A percentile compares a stretch with the other conserved stretches of the same genome.
Conservation (phyloP, 345 rosid species). For the Eucalyptus melliodora region DNA sequence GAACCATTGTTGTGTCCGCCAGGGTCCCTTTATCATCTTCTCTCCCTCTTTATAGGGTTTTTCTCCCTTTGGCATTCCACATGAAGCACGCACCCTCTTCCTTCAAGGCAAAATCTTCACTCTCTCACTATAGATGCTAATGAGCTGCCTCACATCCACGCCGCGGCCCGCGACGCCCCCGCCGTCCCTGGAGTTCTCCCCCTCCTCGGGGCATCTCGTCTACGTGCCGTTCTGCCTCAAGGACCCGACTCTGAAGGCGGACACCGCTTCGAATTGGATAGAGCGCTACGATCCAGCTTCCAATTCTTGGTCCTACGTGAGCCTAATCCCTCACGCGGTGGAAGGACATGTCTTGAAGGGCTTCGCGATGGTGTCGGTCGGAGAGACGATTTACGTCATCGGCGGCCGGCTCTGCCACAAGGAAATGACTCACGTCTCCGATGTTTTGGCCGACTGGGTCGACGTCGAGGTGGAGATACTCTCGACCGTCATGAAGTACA, state of each 20-base stretch:
- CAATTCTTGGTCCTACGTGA: conserved; percentile 26
- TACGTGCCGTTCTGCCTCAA: conserved; percentile 18
- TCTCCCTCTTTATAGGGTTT: neutral
- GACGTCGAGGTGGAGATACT: conserved; percentile 1
- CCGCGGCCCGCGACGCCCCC: neutral
- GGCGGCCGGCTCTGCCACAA: conserved; percentile 26
- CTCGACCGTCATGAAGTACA: conserved; percentile 7
- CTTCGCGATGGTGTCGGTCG: conserved; percentile 25
- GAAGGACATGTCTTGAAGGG: conserved; percentile 30
- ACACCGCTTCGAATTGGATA: conserved; percentile 17
- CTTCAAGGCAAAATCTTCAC: neutral
- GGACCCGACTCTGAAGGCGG: neutral
- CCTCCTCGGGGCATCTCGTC: neutral
- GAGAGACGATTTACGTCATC: conserved; percentile 21
- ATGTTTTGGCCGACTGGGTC: neutral
- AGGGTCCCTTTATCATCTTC: neutral
- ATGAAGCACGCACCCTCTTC: neutral
- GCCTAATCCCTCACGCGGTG: conserved; percentile 6
- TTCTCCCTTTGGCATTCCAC: neutral
- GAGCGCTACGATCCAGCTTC: conserved; percentile 20
- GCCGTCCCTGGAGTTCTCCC: neutral
- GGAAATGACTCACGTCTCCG: neutral
- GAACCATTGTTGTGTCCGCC: neutral
- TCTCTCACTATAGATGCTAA: neutral
- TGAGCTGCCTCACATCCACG: conserved; percentile 12